Evolutionary conservation across 345 rosid genomes (phyloP).

Genomic region (Leavenworthia alabamica): DNA sequence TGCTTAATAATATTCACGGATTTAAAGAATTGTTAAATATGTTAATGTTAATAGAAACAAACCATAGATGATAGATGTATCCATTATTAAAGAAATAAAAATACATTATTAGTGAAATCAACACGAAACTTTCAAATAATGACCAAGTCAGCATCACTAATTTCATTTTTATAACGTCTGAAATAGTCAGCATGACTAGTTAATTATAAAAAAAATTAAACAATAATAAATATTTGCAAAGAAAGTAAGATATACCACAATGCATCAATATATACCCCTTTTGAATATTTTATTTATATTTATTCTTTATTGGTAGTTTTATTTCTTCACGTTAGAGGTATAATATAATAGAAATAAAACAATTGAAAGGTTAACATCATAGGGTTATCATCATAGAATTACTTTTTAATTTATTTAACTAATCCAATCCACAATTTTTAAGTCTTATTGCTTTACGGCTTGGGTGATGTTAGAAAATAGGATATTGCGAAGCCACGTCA

Average conservation of each 20-base stretch:
- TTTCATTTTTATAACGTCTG: neutral
- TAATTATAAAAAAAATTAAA: neutral
- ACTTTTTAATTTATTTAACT: no score
- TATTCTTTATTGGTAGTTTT: conserved; percentile 18
- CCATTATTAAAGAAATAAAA: neutral
- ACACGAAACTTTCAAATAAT: neutral
- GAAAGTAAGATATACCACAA: neutral
- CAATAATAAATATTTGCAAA: neutral
- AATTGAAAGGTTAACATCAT: no score
- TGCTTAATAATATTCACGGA: neutral
- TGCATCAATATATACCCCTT: neutral
- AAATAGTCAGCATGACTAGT: conserved; percentile 6
- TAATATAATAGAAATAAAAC: no score
- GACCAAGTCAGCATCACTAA: neutral
- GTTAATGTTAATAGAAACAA: neutral
- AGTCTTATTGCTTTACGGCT: no score
- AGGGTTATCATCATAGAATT: no score
- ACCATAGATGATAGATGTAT: neutral
- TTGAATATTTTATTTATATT: neutral
- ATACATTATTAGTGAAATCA: neutral
- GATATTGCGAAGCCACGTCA: conserved; percentile 34
- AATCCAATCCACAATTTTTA: no score
- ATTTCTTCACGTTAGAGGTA: conserved; percentile 30
- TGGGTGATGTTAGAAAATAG: conserved; percentile 20
- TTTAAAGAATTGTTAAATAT: neutral